Conservation (phyloP, 495 filamentous ascomycete genomes). For the Lophiotrema nucula region DNA sequence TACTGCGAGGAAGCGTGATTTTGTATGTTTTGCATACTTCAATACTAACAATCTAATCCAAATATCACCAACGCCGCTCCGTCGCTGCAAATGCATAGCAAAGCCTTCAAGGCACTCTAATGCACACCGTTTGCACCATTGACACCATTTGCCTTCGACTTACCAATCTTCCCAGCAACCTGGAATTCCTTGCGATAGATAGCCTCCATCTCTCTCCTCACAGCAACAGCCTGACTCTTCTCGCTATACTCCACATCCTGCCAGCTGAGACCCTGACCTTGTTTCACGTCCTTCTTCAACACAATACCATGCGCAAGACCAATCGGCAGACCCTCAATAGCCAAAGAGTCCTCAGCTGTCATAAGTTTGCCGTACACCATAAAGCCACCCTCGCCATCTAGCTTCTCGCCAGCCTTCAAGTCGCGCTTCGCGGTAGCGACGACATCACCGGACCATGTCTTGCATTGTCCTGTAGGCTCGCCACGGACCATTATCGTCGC, state of each 20-base stretch:
- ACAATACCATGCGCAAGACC: conserved; percentile 31
- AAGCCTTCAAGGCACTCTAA: too few species aligned
- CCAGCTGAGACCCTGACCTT: conserved; percentile 32
- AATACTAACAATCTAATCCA: too few species aligned
- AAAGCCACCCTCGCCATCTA: conserved; percentile 30
- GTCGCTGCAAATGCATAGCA: too few species aligned
- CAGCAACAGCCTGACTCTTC: conserved; percentile 30
- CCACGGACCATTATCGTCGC: conserved; percentile 35
- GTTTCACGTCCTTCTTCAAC: conserved; percentile 28
- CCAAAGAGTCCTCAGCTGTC: conserved; percentile 30
- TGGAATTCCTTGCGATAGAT: conserved; percentile 29
- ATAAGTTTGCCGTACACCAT: conserved; percentile 35
- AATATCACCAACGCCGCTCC: too few species aligned
- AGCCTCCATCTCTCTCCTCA: conserved; percentile 35
- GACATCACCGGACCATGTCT: conserved; percentile 30
- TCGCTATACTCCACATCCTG: conserved; percentile 32
- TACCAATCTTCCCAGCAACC: neutral
- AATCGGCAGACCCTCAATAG: conserved; percentile 34
- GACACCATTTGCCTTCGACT: neutral
- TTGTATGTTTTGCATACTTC: too few species aligned
- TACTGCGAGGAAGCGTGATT: too few species aligned
- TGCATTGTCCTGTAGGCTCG: conserved; percentile 34
- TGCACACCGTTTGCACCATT: too few species aligned
- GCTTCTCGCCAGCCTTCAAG: conserved; percentile 26
- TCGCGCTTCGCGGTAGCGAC: conserved; percentile 35